Conservation (phyloP, 768 basidiomycete species). For the Hemileccinum impolitum region DNA sequence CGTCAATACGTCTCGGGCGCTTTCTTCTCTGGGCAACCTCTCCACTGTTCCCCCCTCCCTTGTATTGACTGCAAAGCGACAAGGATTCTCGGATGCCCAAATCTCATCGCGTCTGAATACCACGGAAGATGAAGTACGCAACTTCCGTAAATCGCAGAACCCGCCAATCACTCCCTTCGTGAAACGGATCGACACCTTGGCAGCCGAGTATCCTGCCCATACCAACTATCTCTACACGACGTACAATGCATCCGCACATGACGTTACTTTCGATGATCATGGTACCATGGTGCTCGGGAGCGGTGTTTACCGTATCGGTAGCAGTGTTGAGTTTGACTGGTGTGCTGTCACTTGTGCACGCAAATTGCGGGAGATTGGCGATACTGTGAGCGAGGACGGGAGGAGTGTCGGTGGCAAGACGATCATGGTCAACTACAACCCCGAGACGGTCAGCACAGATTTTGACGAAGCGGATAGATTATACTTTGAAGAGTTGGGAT, state of each 20-base stretch:
- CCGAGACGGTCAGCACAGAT: constrained; percentile 98
- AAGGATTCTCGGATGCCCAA: constrained; percentile 94
- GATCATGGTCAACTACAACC: constrained; percentile 99
- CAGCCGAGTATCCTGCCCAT: constrained; percentile 97
- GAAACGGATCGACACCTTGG: constrained; percentile 98
- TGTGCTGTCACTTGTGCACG: constrained; percentile 99
- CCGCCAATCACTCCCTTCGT: constrained; percentile 85
- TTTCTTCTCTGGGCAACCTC: constrained; percentile 69
- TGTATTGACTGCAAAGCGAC: constrained; percentile 83
- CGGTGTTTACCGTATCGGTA: constrained; percentile 97
- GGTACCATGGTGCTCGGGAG: constrained; percentile 99
- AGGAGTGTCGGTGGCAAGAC: constrained; percentile 57
- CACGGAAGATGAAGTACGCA: constrained; percentile 76
- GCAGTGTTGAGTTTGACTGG: constrained; percentile 99
- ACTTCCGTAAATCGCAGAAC: constrained; percentile 78
- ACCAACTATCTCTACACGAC: constrained; percentile 99
- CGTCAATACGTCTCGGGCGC: constrained; percentile 75
- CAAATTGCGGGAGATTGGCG: constrained; percentile 84
- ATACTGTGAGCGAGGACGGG: constrained; percentile 16
- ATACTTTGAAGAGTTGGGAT: constrained; percentile 98
- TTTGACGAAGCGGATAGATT: constrained; percentile 99
- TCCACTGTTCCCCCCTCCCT: constrained; percentile 70
- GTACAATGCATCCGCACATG: constrained; percentile 95
- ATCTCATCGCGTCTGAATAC: constrained; percentile 78
- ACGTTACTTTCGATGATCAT: constrained; percentile 92